Evolutionary conservation across 768 basidiomycete genomes (phyloP), one percentile per base, ranked within the genome.

Genomic region (Pleurotus djamor): DNA sequence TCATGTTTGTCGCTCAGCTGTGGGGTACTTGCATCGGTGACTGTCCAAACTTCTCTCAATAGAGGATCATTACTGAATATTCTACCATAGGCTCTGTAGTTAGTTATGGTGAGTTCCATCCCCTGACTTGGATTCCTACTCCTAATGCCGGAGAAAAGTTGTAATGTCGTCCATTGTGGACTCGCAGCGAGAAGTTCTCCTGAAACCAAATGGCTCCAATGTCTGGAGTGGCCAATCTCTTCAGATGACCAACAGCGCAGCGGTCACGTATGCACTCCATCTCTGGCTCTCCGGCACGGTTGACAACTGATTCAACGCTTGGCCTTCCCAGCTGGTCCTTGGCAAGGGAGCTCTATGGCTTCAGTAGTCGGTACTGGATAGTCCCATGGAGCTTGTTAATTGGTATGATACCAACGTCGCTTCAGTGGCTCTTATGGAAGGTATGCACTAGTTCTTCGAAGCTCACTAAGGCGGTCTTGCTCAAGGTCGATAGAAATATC

Each of bases 1-100:
- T 80, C 38, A 84, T 87, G 72, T 86, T 89, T 68, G 66, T 83
- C 5, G 83, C 83, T 4, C 88, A 89, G 65, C 72, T 87, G 13
- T 81, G 81, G 77, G 86, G 86, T 2, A 86, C 86, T 0, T 76
- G 88, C 49, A 72, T 88, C 55, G 86, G 54, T 56, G 21, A 6
- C 17, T 28, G 9, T 16, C 17, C 10, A n/a, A 2, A 7, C 14
- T 41, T 41, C n/a, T 5, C 7, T 41, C 7, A n/a, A 7, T 10
- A 17, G 45, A n/a, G 4, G 8, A 51, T 37, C 13, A n/a, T 43
- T 14, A 7, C 37, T 56, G 13, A 44, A 28, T 28, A 28, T 41
- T 38, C 28, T 17, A 36, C 17, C 38, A 10, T 9, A 56, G 54
- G 77, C 37, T 72, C 74, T 17, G 49, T 75, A 28, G 62, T 76